Conservation (phyloP, 352 stramenopile species). For the Thalassiosira mediterranea region DNA sequence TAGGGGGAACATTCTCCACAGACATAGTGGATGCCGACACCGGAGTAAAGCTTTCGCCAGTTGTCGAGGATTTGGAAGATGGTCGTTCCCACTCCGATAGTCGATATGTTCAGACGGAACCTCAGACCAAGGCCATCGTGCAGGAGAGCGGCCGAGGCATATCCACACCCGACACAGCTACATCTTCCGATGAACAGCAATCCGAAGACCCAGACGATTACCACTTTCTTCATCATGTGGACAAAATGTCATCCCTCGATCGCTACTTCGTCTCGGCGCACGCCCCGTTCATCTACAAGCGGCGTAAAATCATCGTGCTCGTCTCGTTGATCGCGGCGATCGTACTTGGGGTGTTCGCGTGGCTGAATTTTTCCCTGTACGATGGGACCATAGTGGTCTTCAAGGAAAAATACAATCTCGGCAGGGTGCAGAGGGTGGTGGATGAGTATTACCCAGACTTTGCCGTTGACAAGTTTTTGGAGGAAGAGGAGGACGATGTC, state of each 20-base stretch:
- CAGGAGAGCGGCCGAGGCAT: background rate
- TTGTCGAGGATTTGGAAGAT: background rate
- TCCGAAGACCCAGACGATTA: background rate
- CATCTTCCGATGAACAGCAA: constrained; percentile 1
- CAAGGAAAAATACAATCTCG: constrained; percentile 48
- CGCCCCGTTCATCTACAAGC: constrained; percentile 23
- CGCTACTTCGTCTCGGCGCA: constrained; percentile 21
- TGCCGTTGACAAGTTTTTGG: constrained; percentile 5
- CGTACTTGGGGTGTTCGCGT: constrained; percentile 23
- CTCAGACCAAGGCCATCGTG: constrained; percentile 11
- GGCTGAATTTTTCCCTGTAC: constrained; percentile 29
- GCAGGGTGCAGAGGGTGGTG: constrained; percentile 25
- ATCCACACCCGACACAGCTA: background rate
- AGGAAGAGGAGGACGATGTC: constrained; percentile 11
- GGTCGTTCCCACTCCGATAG: background rate
- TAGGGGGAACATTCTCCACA: background rate
- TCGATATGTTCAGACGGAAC: background rate
- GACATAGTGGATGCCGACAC: background rate
- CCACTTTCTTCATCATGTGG: constrained; percentile 18
- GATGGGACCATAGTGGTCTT: constrained; percentile 42
- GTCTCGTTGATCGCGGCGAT: constrained; percentile 16
- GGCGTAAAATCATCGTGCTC: constrained; percentile 13
- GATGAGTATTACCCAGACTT: constrained; percentile 14
- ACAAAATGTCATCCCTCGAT: constrained; percentile 28
- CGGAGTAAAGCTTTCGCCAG: background rate